Percentiles rank a stretch among this genome's conserved stretches.
These are phyloP conservation scores for grape (Vitis vinifera) DNA, from an alignment of 164 flowering plant species.

Conservation along the genomic window ASM3070453v1 NC_081806.1:2163501-2164000, in stretches of 20 bases:
- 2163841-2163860: constrained; percentile 94
- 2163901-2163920: constrained; percentile 3
- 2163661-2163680: background rate
- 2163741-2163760: constrained; percentile 89
- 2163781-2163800: constrained; percentile 77
- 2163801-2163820: constrained; percentile 77
- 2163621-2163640: constrained; percentile 76
- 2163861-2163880: constrained; percentile 73
- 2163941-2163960: background rate
- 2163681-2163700: too few species aligned
- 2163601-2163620: constrained; percentile 92
- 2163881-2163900: constrained; percentile 57
- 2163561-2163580: constrained; percentile 89
- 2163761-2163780: constrained; percentile 88
- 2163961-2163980: background rate
- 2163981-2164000: background rate
- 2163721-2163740: constrained; percentile 98
- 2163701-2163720: constrained; percentile 39
- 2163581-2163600: constrained; percentile 97
- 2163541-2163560: constrained; percentile 92
- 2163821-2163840: constrained; percentile 96
- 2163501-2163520: constrained; percentile 97
- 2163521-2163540: constrained; percentile 92
- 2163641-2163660: background rate
- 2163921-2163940: background rate